Conservation (phyloP, 1,284 basidiomycete species). For the Amylostereum areolatum region DNA sequence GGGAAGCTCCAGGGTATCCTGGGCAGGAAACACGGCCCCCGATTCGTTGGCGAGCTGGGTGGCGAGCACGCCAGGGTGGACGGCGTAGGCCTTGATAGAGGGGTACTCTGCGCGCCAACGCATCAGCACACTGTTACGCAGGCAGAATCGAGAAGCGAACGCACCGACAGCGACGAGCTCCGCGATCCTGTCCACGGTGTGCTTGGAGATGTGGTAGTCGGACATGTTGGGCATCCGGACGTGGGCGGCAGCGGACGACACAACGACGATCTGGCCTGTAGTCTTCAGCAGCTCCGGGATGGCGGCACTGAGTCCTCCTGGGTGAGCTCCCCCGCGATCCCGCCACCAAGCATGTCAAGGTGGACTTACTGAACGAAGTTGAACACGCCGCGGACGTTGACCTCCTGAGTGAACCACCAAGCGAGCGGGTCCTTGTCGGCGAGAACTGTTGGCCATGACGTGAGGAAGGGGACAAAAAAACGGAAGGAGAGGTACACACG, state of each 20-base stretch:
- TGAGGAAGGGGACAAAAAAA: background rate
- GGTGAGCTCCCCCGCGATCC: background rate
- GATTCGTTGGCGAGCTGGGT: background rate
- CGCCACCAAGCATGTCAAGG: background rate
- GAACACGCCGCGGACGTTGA: background rate
- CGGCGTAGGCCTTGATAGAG: background rate
- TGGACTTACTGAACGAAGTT: background rate
- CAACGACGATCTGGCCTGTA: background rate
- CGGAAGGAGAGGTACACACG: background rate
- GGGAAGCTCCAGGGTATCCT: background rate
- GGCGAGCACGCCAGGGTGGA: background rate
- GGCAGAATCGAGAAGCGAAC: background rate
- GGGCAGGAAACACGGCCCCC: background rate
- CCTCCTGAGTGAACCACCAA: conserved; percentile 1
- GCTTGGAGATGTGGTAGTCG: background rate
- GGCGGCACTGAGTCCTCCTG: background rate
- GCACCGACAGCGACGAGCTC: background rate
- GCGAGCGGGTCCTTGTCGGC: background rate
- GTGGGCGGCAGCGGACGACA: background rate
- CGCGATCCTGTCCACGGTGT: background rate
- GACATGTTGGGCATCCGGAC: background rate
- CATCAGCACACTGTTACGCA: background rate
- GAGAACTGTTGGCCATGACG: background rate
- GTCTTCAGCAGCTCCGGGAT: background rate
- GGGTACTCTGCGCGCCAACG: background rate